Base-by-base conservation (phyloP, 257 asterid genomes). In the Mentha longifolia region DNA sequence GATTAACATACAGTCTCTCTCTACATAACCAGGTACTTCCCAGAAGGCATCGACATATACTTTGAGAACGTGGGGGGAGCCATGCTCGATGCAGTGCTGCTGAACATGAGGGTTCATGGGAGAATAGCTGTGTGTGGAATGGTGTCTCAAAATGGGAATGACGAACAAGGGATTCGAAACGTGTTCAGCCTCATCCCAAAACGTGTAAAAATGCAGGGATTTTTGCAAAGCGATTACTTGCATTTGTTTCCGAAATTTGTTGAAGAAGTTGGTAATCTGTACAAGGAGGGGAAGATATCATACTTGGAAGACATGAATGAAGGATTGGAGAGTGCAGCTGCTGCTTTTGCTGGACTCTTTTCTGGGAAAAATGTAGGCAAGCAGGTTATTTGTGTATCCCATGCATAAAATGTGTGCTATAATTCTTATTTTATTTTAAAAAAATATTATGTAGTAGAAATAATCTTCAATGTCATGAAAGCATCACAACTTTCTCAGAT, bases 41-140 rank as follows among this genome's bases (percentile, higher is more conserved):
- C 87, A 20, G 60, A 81, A 74, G 92, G 92, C 80, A 86, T 86
- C 42, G 89, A 86, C 84, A 78, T 86, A 71, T 86, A 86, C 87
- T 86, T 86, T 66, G 92, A 86, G 12, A 86, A 86, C 51, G 89
- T 86, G 15, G 92, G 89, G 1, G 89, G 92, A 16, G 65, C 76
- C 43, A 84, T 86, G 92, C 92, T 86, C 0, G 87, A 84, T 0
- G 92, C 92, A 0, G 92, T 77, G 68, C 84, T 86, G 50, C 77
- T 74, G 9, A 86, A 84, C 89, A 84, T 84, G 89, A 84, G 84
- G 78, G 58, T 73, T 31, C 86, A 85, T 17, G 92, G 92, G 16
- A 72, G 86, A 55, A 80, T 84, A 3, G 92, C 86, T 4, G 86
- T 84, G 22, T 84, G 89, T 3, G 92, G 93, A 56, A 85, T 87